Evolutionary conservation across 2,329 filamentous ascomycete species (phyloP).

Genomic region (Apiospora sp.): DNA sequence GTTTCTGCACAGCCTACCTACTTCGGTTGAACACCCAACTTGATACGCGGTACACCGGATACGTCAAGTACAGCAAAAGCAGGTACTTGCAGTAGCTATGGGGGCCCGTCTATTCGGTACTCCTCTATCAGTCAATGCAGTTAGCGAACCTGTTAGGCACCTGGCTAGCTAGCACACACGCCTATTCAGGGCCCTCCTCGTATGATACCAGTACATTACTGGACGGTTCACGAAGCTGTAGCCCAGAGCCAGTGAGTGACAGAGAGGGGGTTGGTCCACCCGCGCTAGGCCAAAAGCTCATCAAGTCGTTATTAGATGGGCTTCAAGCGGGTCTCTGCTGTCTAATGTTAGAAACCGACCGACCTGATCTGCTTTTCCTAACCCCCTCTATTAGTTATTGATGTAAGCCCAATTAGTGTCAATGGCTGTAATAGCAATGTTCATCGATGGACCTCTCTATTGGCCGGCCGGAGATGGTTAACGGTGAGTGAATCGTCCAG

Average conservation of each 20-base stretch:
- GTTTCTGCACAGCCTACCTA: constrained; percentile 12
- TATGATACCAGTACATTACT: neutral
- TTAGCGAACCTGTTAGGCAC: neutral
- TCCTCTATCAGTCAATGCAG: neutral
- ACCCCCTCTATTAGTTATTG: neutral
- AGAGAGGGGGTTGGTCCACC: constrained; percentile 9
- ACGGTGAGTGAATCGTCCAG: neutral
- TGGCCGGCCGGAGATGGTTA: neutral
- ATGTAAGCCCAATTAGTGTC: neutral
- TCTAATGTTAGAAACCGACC: constrained; percentile 16
- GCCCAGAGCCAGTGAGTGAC: constrained; percentile 2
- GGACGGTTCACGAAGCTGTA: constrained; percentile 7
- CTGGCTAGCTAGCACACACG: neutral
- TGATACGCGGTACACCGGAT: neutral
- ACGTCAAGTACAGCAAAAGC: constrained; percentile 1
- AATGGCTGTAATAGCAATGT: neutral
- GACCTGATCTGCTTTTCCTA: constrained; percentile 11
- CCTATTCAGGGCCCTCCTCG: neutral
- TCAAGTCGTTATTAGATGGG: neutral
- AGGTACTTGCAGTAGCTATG: neutral
- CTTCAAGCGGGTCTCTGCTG: constrained; percentile 8
- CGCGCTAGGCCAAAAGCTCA: neutral
- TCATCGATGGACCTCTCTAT: neutral
- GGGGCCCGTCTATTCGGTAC: constrained; percentile 11
- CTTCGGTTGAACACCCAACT: constrained; percentile 20